A percentile compares a stretch with the other conserved stretches of the same genome.
These are phyloP conservation scores for Populus simonii DNA, from an alignment of 345 rosid genomes.

Conservation along the genomic window DNA sequence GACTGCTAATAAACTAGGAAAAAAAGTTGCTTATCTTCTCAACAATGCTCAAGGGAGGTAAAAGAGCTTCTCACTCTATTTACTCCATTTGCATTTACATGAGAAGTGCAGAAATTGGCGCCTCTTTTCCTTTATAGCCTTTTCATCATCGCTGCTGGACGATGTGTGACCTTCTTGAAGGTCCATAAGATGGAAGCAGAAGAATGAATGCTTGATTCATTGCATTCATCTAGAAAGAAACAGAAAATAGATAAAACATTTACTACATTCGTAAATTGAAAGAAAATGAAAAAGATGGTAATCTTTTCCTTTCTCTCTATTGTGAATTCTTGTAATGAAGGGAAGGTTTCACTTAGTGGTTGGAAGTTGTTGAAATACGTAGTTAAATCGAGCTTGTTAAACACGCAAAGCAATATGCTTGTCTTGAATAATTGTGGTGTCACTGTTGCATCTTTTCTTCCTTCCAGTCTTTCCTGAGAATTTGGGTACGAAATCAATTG, in stretches of 20 bases:
- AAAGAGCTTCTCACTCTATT: conserved; percentile 52
- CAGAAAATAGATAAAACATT: conserved; percentile 12
- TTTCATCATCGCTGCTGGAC: conserved; percentile 17
- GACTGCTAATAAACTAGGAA: conserved; percentile 13
- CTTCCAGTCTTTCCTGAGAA: not conserved
- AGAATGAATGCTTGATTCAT: not conserved
- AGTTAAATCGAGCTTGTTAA: not conserved
- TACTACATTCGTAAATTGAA: conserved; percentile 17
- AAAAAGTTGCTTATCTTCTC: conserved; percentile 13
- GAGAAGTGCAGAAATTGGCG: conserved; percentile 19
- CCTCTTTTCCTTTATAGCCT: conserved; percentile 5
- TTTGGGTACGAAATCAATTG: not conserved
- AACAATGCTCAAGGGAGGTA: conserved; percentile 17
- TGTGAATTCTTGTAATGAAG: not conserved
- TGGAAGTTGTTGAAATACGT: not conserved
- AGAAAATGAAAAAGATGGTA: conserved; percentile 16
- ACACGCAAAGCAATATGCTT: not conserved
- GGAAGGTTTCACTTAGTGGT: not conserved
- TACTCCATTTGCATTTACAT: conserved; percentile 15
- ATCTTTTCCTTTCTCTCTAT: not conserved
- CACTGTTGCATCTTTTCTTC: not conserved
- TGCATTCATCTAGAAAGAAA: conserved; percentile 35
- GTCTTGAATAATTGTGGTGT: too few relatives aligned
- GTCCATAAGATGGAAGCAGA: conserved; percentile 10
- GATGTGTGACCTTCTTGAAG: conserved; percentile 5